Percentiles rank a stretch among this genome's conserved stretches.
phyloP scores from a whole-genome alignment of 2,329 filamentous ascomycete species.

The Fusarium redolens region DNA sequence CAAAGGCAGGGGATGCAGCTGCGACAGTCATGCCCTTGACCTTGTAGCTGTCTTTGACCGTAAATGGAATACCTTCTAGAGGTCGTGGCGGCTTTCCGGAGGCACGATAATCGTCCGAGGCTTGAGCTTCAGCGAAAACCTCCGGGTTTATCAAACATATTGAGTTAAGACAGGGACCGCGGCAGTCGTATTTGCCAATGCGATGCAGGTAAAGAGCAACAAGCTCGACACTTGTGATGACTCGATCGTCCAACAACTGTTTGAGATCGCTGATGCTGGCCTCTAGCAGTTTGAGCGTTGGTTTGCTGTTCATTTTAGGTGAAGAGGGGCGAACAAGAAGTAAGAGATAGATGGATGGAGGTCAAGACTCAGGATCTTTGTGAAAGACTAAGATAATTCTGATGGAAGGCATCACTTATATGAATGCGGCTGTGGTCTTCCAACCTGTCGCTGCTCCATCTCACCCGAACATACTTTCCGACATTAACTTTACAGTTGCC shows the following conservation, averaged over 20 bases:
- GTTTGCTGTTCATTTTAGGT: neutral
- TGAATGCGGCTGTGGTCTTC: neutral
- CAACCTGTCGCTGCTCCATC: accelerated
- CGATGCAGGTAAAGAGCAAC: slow-evolving; percentile 43
- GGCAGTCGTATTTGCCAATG: slow-evolving; percentile 42
- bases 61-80: slow-evolving; percentile 68
- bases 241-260: neutral
- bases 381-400: neutral
- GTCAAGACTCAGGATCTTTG: neutral
- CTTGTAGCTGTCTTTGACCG: slow-evolving; percentile 68
- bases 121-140: slow-evolving; percentile 44
- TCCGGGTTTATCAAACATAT: slow-evolving; percentile 42
- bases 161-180: slow-evolving; percentile 43
- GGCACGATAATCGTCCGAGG: slow-evolving; percentile 45
- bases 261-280: neutral
- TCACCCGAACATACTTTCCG: neutral
- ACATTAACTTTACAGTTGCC: too few relatives aligned
- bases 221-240: slow-evolving; percentile 44
- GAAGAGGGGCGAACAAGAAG: too few relatives aligned
- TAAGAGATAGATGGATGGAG: accelerated
- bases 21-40: slow-evolving; percentile 64
- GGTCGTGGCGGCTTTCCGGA: slow-evolving; percentile 25
- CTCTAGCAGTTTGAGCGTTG: accelerated
- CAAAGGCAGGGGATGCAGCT: slow-evolving; percentile 65
- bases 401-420: neutral